Percentiles rank a stretch among this genome's conserved stretches.
Evolutionary conservation across 805 yeast genomes (phyloP).

Genomic region (Kluyveromyces nonfermentans): DNA sequence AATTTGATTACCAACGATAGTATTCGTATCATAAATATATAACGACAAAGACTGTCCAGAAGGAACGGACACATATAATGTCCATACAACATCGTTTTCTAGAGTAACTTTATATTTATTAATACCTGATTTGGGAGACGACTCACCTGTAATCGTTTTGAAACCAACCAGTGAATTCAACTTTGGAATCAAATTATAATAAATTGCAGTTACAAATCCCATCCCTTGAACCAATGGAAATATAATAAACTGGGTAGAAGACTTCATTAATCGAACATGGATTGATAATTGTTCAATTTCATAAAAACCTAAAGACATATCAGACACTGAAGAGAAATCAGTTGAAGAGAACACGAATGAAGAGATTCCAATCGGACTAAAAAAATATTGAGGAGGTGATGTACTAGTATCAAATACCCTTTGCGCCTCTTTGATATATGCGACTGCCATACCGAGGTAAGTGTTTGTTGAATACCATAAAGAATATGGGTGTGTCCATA

Average conservation of each 20-base stretch:
- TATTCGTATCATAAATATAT: slow-evolving; percentile 11
- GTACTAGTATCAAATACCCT: slow-evolving; percentile 56
- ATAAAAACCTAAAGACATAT: slow-evolving; percentile 20
- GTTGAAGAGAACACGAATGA: slow-evolving; percentile 44
- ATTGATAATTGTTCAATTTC: slow-evolving; percentile 30
- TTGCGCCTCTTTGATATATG: slow-evolving; percentile 51
- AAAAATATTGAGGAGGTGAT: slow-evolving; percentile 49
- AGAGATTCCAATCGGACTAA: slow-evolving; percentile 58
- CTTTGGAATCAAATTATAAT: slow-evolving; percentile 43
- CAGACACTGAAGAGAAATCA: slow-evolving; percentile 29
- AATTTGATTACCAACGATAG: slow-evolving; percentile 11
- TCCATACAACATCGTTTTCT: slow-evolving; percentile 52
- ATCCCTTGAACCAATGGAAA: slow-evolving; percentile 70
- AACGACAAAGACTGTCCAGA: slow-evolving; percentile 27
- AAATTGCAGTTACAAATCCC: slow-evolving; percentile 69
- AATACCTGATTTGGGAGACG: slow-evolving; percentile 33
- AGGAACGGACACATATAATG: slow-evolving; percentile 50
- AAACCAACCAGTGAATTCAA: slow-evolving; percentile 60
- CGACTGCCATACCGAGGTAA: slow-evolving; percentile 53
- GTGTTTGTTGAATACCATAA: slow-evolving; percentile 53
- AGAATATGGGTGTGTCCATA: slow-evolving; percentile 79
- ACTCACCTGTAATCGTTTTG: slow-evolving; percentile 35
- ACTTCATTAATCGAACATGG: slow-evolving; percentile 22
- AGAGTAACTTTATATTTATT: slow-evolving; percentile 47
- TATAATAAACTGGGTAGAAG: slow-evolving; percentile 33